Percentiles rank a stretch among this genome's conserved stretches.
phyloP scores from a whole-genome alignment of 345 rosid species.

The Eutrema japonicum region DNA sequence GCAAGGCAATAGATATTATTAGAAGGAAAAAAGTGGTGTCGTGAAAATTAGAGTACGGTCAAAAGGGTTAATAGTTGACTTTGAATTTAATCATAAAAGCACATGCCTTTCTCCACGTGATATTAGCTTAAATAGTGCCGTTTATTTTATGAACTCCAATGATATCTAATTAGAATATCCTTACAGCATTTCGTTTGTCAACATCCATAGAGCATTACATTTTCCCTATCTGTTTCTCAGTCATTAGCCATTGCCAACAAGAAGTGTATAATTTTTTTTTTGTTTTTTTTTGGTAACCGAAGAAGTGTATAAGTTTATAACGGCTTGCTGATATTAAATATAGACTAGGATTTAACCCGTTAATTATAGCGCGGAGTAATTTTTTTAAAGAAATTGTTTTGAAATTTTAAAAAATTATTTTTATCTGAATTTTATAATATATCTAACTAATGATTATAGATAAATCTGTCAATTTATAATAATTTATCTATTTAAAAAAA shows the following conservation, averaged over 20 bases:
- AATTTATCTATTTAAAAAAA: too few species aligned
- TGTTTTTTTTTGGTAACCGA: background rate
- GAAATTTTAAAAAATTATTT: too few species aligned
- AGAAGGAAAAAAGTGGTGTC: background rate
- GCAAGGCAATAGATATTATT: background rate
- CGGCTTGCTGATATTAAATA: background rate
- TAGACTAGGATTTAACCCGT: too few species aligned
- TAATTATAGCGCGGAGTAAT: too few species aligned
- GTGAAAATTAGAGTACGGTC: conserved; percentile 35
- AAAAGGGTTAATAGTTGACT: conserved; percentile 42
- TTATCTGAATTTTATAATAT: too few species aligned
- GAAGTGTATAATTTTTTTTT: background rate
- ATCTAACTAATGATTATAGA: too few species aligned
- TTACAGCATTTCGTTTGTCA: conserved; percentile 6
- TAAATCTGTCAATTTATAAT: too few species aligned
- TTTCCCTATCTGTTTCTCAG: conserved; percentile 2
- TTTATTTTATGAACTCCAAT: conserved; percentile 25
- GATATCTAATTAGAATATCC: background rate
- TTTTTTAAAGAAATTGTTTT: too few species aligned
- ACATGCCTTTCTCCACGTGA: conserved; percentile 45
- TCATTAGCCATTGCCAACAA: background rate
- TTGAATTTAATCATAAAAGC: conserved; percentile 41
- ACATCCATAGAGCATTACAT: conserved; percentile 1
- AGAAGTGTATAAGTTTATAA: background rate
- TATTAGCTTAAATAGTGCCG: conserved; percentile 42